Conservation (phyloP, 2,329 filamentous ascomycete species). For the Lachnellula willkommii region DNA sequence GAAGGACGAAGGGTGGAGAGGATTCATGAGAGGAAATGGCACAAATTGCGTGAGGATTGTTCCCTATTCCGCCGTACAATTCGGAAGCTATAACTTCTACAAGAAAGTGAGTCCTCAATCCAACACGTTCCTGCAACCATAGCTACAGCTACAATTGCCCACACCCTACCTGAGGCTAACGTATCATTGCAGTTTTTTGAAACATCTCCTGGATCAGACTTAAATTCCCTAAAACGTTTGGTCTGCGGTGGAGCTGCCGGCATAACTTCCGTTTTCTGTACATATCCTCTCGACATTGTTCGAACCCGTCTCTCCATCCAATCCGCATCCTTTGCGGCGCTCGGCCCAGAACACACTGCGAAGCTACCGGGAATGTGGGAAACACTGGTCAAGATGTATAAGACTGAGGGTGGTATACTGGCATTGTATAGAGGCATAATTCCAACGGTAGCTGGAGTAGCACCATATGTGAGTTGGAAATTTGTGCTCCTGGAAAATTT, state of each 20-base stretch:
- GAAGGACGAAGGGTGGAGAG: conserved; percentile 91
- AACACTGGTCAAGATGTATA: conserved; percentile 80
- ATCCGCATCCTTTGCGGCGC: conserved; percentile 83
- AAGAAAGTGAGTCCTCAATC: conserved; percentile 62
- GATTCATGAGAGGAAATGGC: conserved; percentile 96
- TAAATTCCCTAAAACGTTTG: conserved; percentile 69
- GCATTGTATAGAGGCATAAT: conserved; percentile 94
- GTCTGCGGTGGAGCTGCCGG: conserved; percentile 88
- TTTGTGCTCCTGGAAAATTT: conserved; percentile 23
- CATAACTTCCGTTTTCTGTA: conserved; percentile 90
- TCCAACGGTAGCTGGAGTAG: conserved; percentile 90
- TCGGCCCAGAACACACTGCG: conserved; percentile 54
- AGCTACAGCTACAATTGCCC: conserved; percentile 1
- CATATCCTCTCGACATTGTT: conserved; percentile 96
- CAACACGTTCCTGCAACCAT: not conserved
- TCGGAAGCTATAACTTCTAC: conserved; percentile 97
- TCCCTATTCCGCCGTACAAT: conserved; percentile 96
- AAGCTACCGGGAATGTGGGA: conserved; percentile 89
- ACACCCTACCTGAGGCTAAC: conserved; percentile 7
- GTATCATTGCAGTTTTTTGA: conserved; percentile 62
- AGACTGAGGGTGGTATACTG: conserved; percentile 74
- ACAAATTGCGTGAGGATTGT: conserved; percentile 98
- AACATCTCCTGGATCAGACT: conserved; percentile 63
- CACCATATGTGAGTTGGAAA: conserved; percentile 70
- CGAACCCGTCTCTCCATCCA: conserved; percentile 94